Conservation (phyloP, 306 rosid species). For the Medicago lupulina region DNA sequence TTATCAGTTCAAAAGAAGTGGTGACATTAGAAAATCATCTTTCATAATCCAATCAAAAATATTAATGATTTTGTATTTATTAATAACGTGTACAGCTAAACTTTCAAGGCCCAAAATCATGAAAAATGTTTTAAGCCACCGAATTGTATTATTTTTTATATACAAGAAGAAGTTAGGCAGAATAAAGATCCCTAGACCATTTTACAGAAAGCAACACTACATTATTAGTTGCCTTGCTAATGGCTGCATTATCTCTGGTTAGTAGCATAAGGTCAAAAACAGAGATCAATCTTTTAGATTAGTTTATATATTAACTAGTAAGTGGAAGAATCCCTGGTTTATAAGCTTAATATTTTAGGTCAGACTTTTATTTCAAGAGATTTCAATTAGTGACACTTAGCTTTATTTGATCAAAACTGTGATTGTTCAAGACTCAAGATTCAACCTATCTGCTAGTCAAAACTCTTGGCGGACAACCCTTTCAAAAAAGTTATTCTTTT, state of each 20-base stretch:
- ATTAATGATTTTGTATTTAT: neutral
- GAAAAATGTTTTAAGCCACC: slow-evolving; percentile 30
- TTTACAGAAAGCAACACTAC: neutral
- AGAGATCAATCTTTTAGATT: neutral
- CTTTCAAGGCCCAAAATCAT: slow-evolving; percentile 9
- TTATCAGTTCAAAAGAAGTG: slow-evolving; percentile 5
- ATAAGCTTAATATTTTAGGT: neutral
- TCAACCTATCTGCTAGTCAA: too few species aligned
- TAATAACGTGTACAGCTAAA: slow-evolving; percentile 6
- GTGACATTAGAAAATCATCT: slow-evolving; percentile 22
- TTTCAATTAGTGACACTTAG: too few species aligned
- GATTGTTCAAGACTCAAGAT: too few species aligned
- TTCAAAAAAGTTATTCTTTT: too few species aligned
- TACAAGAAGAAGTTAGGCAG: slow-evolving; percentile 7
- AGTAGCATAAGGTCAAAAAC: neutral
- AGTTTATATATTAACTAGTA: neutral
- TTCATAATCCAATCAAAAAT: slow-evolving; percentile 5
- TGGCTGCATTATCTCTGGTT: neutral
- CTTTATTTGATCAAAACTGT: too few species aligned
- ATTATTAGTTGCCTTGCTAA: neutral
- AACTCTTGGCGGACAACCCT: too few species aligned
- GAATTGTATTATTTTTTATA: neutral
- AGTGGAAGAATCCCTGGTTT: neutral
- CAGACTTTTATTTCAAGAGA: too few species aligned
- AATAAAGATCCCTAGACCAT: neutral